Conservation (phyloP, 495 filamentous ascomycete species). For the Chaetomium fimeti region DNA sequence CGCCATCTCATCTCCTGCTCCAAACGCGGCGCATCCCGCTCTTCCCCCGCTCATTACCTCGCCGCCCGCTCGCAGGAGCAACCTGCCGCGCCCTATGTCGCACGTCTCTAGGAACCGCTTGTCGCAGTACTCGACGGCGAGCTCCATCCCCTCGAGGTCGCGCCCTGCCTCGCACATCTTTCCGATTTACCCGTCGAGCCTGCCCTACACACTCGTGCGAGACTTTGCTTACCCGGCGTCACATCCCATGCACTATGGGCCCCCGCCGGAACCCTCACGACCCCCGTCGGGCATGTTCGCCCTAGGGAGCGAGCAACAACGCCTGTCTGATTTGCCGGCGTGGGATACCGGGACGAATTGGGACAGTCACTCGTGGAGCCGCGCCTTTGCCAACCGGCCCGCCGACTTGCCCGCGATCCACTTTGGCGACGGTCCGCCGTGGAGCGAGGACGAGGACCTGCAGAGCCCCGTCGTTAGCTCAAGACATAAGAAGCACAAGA, state of each 20-base stretch:
- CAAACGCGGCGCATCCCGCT: conserved; percentile 53
- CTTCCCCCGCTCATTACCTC: conserved; percentile 65
- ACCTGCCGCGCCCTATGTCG: conserved; percentile 64
- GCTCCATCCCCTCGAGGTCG: conserved; percentile 68
- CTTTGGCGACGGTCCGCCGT: conserved; percentile 91
- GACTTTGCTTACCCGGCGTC: conserved; percentile 88
- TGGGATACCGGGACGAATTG: conserved; percentile 60
- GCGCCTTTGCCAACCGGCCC: conserved; percentile 43
- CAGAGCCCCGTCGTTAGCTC: conserved; percentile 82
- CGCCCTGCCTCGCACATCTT: conserved; percentile 75
- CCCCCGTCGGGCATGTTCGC: conserved; percentile 74
- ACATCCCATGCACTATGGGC: conserved; percentile 92
- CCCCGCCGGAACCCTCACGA: conserved; percentile 68
- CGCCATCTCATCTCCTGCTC: conserved; percentile 50
- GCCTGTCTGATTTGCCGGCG: conserved; percentile 76
- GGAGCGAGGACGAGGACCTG: conserved; percentile 93
- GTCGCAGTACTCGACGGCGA: conserved; percentile 64
- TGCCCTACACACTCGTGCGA: conserved; percentile 85
- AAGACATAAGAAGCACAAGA: conserved; percentile 79
- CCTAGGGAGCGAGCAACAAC: conserved; percentile 75
- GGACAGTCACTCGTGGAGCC: conserved; percentile 45
- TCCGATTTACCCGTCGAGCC: conserved; percentile 79
- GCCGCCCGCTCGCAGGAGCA: conserved; percentile 54
- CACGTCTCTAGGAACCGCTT: conserved; percentile 68
- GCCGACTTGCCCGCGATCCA: conserved; percentile 79